A percentile compares a stretch with the other conserved stretches of the same genome.
Evolutionary conservation across 2,329 filamentous ascomycete species (phyloP).

Genomic region (Triangularia verruculosa): DNA sequence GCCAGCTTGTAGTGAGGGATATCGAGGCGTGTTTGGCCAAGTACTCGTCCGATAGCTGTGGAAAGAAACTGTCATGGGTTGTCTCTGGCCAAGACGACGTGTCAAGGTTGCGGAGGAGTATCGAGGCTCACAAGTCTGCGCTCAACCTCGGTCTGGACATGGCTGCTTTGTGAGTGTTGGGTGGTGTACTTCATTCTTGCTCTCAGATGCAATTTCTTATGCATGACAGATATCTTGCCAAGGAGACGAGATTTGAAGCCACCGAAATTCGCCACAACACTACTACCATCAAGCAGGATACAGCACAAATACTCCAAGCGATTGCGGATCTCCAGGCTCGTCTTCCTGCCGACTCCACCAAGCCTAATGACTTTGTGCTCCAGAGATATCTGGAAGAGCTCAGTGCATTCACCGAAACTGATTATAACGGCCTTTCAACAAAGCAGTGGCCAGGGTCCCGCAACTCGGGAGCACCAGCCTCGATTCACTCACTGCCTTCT

Average conservation of each 20-base stretch:
- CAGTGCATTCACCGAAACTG: not conserved
- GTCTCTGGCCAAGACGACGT: not conserved
- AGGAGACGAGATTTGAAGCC: not conserved
- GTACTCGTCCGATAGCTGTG: not conserved
- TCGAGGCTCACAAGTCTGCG: not conserved
- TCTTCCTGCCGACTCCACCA: not conserved
- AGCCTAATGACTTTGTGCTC: not conserved
- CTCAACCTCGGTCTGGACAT: not conserved
- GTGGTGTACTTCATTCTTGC: not conserved
- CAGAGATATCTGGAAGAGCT: not conserved
- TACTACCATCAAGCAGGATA: not conserved
- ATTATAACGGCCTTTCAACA: not conserved
- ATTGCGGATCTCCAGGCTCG: not conserved
- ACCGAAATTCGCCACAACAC: not conserved
- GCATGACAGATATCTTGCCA: not conserved
- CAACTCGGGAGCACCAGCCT: not conserved
- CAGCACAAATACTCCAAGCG: not conserved
- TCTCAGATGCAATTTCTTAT: no score
- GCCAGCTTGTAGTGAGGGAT: not conserved
- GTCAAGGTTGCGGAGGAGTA: not conserved
- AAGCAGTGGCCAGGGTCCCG: not conserved
- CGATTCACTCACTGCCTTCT: not conserved
- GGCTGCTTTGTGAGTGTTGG: not conserved
- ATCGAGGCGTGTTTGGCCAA: not conserved
- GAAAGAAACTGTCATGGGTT: not conserved